Evolutionary conservation across 2,329 filamentous ascomycete genomes (phyloP).

Genomic region (Diaporthe aspalathi): DNA sequence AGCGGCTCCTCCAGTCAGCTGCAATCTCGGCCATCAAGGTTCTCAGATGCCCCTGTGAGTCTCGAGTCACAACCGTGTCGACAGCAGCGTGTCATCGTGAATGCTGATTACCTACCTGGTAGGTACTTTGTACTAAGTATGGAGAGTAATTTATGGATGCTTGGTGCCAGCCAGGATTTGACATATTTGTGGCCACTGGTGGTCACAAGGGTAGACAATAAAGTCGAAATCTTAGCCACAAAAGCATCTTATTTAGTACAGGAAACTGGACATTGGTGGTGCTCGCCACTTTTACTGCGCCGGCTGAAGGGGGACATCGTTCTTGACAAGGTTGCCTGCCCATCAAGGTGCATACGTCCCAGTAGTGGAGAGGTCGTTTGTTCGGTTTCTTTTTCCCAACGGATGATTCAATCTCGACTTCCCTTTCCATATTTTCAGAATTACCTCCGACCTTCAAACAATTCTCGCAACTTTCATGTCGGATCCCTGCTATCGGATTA

Average conservation of each 20-base stretch:
- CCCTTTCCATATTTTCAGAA: too few species aligned
- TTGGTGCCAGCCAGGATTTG: neutral
- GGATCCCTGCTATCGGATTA: neutral
- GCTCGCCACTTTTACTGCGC: too few species aligned
- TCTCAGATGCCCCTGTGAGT: neutral
- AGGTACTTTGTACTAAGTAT: too few species aligned
- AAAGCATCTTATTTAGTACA: too few species aligned
- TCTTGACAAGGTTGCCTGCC: neutral
- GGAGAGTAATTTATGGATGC: rapidly evolving
- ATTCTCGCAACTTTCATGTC: neutral
- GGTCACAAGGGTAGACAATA: too few species aligned
- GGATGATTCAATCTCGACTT: neutral
- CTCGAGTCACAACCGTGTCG: neutral
- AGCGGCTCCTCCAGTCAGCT: neutral
- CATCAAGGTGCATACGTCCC: neutral
- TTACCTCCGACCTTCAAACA: neutral
- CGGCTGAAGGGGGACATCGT: neutral
- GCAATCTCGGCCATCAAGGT: constrained; percentile 5
- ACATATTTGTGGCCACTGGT: too few species aligned
- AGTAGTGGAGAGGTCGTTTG: neutral
- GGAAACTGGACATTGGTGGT: too few species aligned
- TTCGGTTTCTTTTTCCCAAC: neutral
- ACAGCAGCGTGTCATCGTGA: neutral
- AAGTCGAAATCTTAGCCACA: too few species aligned
- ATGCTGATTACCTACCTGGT: neutral